Conservation (phyloP, 78 protist genomes). For the slime mould (Dictyostelium discoideum) region dicty_2.7 NC_007089.4:3595501-3596000, state of each 20-base stretch:
- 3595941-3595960: conserved; percentile 1
- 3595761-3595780: neutral
- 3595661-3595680: too few relatives aligned
- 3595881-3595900: neutral
- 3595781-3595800: neutral
- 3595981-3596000: conserved; percentile 46
- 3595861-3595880: neutral
- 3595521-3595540: neutral
- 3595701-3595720: too few relatives aligned
- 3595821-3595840: too few relatives aligned
- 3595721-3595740: too few relatives aligned
- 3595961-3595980: neutral
- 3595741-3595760: neutral
- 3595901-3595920: neutral
- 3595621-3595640: neutral
- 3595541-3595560: neutral
- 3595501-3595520: neutral
- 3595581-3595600: too few relatives aligned
- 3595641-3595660: too few relatives aligned
- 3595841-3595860: too few relatives aligned
- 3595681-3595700: too few relatives aligned
- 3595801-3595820: too few relatives aligned
- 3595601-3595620: neutral
- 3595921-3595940: neutral
- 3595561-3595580: too few relatives aligned